These are phyloP conservation scores for Claviceps pusilla DNA, from an alignment of 2,329 filamentous ascomycete species.

Conservation along the genomic window DNA sequence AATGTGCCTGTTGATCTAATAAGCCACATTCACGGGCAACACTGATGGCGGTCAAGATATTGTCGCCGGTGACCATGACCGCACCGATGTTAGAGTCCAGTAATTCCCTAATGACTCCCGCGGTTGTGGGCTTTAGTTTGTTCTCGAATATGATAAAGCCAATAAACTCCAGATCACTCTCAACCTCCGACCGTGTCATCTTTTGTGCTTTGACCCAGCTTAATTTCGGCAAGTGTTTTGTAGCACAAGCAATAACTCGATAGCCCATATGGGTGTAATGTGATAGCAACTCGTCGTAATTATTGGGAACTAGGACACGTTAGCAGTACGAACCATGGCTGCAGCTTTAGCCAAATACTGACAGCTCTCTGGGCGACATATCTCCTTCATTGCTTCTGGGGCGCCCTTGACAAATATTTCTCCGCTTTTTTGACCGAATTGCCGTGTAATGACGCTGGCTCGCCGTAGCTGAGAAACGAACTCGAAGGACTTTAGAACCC, in stretches of 20 bases:
- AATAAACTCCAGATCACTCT: constrained; percentile 70
- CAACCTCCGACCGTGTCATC: constrained; percentile 74
- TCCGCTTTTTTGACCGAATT: constrained; percentile 70
- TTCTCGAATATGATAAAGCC: constrained; percentile 99
- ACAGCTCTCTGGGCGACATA: constrained; percentile 72
- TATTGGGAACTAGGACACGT: constrained; percentile 47
- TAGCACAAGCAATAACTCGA: constrained; percentile 89
- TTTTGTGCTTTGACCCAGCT: constrained; percentile 93
- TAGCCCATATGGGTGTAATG: constrained; percentile 94
- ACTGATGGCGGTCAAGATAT: constrained; percentile 91
- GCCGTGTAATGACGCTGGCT: constrained; percentile 81
- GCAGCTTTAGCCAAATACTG: constrained; percentile 19
- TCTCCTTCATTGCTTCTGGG: constrained; percentile 89
- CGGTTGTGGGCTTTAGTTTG: constrained; percentile 82
- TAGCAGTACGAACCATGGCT: constrained; percentile 1
- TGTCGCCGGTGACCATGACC: constrained; percentile 96
- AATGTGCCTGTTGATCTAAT: constrained; percentile 66
- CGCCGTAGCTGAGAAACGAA: constrained; percentile 86
- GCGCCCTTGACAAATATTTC: constrained; percentile 93
- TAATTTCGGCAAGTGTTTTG: constrained; percentile 71
- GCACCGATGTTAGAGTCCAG: constrained; percentile 69
- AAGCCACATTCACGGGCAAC: constrained; percentile 82
- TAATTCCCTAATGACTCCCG: constrained; percentile 68
- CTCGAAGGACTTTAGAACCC: constrained; percentile 82
- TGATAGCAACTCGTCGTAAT: constrained; percentile 79